Percentiles rank a stretch among this genome's conserved stretches.
phyloP scores from a whole-genome alignment of 257 asterid species.

The Solanum sitiens region DNA sequence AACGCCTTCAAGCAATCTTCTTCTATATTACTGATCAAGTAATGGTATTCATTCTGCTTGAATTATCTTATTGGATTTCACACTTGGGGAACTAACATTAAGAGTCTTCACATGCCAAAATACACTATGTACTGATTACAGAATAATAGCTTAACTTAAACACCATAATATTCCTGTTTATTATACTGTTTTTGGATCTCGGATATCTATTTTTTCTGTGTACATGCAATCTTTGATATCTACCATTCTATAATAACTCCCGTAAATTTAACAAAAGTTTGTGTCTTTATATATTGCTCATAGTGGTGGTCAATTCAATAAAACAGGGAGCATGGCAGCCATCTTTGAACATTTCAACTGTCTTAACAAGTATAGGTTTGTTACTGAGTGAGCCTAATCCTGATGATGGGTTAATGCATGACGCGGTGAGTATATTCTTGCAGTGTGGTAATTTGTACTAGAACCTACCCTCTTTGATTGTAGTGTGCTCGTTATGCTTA shows the following conservation, averaged over 20 bases:
- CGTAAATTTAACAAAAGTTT: neutral
- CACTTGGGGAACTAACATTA: neutral
- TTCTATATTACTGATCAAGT: neutral
- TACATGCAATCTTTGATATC: neutral
- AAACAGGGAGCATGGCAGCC: constrained; percentile 92
- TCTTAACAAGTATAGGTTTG: constrained; percentile 71
- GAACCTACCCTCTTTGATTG: neutral
- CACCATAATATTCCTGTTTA: neutral
- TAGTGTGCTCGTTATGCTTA: neutral
- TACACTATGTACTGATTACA: neutral
- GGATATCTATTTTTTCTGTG: neutral
- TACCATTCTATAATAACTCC: neutral
- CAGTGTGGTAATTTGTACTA: neutral
- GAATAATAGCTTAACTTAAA: neutral
- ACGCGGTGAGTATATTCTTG: constrained; percentile 47
- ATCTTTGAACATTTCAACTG: constrained; percentile 78
- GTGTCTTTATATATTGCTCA: neutral
- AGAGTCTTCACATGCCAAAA: neutral
- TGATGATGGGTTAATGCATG: constrained; percentile 90
- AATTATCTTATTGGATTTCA: neutral
- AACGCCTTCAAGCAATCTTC: neutral
- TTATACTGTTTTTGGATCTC: neutral
- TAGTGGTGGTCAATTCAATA: neutral
- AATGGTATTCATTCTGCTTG: neutral
- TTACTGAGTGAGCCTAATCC: constrained; percentile 81